A percentile compares a stretch with the other conserved stretches of the same genome.
phyloP scores from a whole-genome alignment of 2,329 filamentous ascomycete species.

The Aotearoamyces nothofagi region DNA sequence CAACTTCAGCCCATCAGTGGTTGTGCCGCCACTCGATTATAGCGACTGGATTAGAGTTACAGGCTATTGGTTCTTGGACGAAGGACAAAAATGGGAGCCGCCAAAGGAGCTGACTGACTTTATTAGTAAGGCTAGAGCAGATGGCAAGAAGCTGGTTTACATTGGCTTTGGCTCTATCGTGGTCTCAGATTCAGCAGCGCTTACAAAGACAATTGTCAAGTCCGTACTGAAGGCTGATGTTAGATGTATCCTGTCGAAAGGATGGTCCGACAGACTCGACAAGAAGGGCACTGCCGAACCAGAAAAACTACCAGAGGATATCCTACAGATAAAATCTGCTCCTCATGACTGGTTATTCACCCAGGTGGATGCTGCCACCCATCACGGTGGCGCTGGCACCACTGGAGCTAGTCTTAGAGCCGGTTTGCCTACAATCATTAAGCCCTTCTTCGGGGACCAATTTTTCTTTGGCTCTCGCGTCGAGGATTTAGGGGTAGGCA shows the following conservation, averaged over 20 bases:
- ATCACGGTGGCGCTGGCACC: constrained; percentile 89
- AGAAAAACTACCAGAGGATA: constrained; percentile 60
- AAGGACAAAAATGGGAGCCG: constrained; percentile 53
- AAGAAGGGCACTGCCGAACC: constrained; percentile 35
- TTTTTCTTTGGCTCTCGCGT: constrained; percentile 88
- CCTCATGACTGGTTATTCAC: constrained; percentile 95
- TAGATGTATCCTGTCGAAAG: constrained; percentile 86
- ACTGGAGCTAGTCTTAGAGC: constrained; percentile 86
- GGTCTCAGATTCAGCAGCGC: constrained; percentile 71
- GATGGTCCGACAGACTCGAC: constrained; percentile 79
- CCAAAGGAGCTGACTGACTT: constrained; percentile 64
- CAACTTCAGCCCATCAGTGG: constrained; percentile 89
- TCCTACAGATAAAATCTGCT: constrained; percentile 76
- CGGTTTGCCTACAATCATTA: constrained; percentile 84
- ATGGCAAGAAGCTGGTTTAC: constrained; percentile 86
- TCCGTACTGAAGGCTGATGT: constrained; percentile 85
- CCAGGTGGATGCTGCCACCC: constrained; percentile 85
- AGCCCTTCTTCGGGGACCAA: constrained; percentile 95
- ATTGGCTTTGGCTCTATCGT: constrained; percentile 96
- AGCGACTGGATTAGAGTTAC: constrained; percentile 96
- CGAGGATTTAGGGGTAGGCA: constrained; percentile 84
- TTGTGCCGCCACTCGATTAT: constrained; percentile 88
- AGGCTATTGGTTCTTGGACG: constrained; percentile 95
- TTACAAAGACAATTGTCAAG: constrained; percentile 88
- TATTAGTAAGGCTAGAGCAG: constrained; percentile 65